Evolutionary conservation across 1,284 basidiomycete species (phyloP), one percentile per base, ranked within the genome.

Genomic region (Stygiomarasmius scandens): DNA sequence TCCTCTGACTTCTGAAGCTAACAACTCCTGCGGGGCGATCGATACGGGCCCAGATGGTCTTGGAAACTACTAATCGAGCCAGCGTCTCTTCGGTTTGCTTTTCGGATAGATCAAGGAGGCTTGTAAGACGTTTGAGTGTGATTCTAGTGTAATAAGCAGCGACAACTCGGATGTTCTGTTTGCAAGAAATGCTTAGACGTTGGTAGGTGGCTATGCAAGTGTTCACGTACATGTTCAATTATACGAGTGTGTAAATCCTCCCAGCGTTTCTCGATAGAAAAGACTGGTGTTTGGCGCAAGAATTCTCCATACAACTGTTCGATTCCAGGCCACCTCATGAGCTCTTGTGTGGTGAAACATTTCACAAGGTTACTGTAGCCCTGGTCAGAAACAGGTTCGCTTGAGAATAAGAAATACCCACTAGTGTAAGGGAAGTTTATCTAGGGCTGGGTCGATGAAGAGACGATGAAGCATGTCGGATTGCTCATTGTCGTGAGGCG

Each of bases 311-410:
- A 99, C 16, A 98, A 81, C 5, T 80, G 77, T 70, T 95, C 90
- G 53, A 99, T 96, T n/a, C 95, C 94, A 0, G 96, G 95, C 97
- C 97, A 99, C 61, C 96, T 81, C 93, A 98, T 98, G 46, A 99
- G 80, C 69, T 99, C 97, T 44, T 88, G 89, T 1, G 95, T 98
- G 12, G 91, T 91, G 71, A 99, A 99, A 68, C 93, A 96, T 78
- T 99, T 99, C 58, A 97, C 84, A 44, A 99, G 84, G 64, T 97
- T 95, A 70, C 94, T 97, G 56, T 49, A 34, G 46, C 45, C 49
- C n/a, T n/a, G n/a, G n/a, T n/a, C n/a, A n/a, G 4, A 6, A 38
- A 52, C 53, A 48, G 52, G 61, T 23, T 4, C 27, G 60, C 22
- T 58, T 44, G 43, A n/a, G 11, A 11, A 49, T 48, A n/a, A 53